A percentile compares a stretch with the other conserved stretches of the same genome.
Conservation (phyloP, 306 rosid genomes). For the Quercus variabilis region DNA sequence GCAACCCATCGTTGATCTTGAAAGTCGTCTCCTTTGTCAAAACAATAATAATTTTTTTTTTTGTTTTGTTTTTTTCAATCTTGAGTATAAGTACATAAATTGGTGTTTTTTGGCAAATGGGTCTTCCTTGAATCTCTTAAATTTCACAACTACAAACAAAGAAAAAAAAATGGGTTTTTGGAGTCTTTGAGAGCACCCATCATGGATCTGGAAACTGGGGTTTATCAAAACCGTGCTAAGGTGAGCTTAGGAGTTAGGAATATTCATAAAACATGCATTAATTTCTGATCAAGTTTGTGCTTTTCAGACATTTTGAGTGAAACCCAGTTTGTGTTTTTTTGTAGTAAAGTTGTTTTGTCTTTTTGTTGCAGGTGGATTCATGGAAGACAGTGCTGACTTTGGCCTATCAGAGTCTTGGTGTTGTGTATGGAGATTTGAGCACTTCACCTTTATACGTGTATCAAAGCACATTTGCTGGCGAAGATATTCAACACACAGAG, state of each 20-base stretch:
- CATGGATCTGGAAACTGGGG: slow-evolving; percentile 81
- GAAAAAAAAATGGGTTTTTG: slow-evolving; percentile 34
- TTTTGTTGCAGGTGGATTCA: slow-evolving; percentile 56
- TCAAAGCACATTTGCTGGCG: slow-evolving; percentile 74
- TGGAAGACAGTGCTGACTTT: slow-evolving; percentile 75
- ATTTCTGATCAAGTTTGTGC: not conserved
- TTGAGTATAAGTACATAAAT: no score
- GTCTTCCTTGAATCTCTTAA: slow-evolving; percentile 13
- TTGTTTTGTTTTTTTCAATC: not conserved
- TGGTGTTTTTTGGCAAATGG: slow-evolving; percentile 13
- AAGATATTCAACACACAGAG: slow-evolving; percentile 43
- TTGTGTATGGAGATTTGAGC: slow-evolving; percentile 95
- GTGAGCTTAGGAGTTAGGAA: slow-evolving; percentile 46
- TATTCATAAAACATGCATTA: slow-evolving; percentile 3
- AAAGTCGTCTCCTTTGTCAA: slow-evolving; percentile 22
- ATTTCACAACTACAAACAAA: not conserved
- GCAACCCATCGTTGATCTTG: slow-evolving; percentile 33
- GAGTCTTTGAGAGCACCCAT: slow-evolving; percentile 28
- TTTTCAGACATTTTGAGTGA: not conserved
- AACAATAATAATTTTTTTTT: not conserved
- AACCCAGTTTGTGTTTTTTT: slow-evolving; percentile 11
- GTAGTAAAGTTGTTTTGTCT: slow-evolving; percentile 14
- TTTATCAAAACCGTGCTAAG: slow-evolving; percentile 43
- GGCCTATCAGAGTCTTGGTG: slow-evolving; percentile 96
- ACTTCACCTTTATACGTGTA: slow-evolving; percentile 86